Conservation (phyloP, 176 grass and related monocot genomes). For the Eleusine indica region DNA sequence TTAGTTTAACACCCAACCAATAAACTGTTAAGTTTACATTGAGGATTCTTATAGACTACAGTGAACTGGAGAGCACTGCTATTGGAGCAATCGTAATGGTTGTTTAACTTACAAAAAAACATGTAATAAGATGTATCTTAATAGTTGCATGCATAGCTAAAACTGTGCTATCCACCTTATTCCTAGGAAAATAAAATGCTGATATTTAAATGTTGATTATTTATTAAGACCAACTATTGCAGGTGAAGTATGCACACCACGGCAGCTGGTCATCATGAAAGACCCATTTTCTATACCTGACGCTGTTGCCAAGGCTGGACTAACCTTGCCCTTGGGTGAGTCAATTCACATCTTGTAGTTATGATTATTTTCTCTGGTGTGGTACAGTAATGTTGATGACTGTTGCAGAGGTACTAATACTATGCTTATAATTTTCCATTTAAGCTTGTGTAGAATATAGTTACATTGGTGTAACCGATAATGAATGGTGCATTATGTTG, state of each 20-base stretch:
- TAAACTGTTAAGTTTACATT: neutral
- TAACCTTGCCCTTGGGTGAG: conserved; percentile 76
- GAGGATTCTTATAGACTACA: conserved; percentile 4
- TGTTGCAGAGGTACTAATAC: neutral
- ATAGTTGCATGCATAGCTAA: conserved; percentile 4
- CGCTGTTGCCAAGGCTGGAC: conserved; percentile 68
- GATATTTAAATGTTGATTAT: conserved; percentile 13
- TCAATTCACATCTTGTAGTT: conserved; percentile 22
- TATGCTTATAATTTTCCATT: neutral
- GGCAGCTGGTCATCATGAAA: conserved; percentile 68
- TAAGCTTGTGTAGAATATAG: neutral
- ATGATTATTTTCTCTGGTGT: neutral
- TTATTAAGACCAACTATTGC: conserved; percentile 38
- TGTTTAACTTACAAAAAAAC: conserved; percentile 23
- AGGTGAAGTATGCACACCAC: conserved; percentile 73
- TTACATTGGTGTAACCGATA: neutral
- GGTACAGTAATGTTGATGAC: neutral
- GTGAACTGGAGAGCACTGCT: neutral
- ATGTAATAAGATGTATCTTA: neutral
- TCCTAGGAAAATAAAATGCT: conserved; percentile 20
- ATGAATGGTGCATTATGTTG: neutral
- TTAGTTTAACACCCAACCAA: neutral
- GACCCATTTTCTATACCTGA: conserved; percentile 72
- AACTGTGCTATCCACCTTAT: neutral
- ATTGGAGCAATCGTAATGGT: conserved; percentile 1